Conservation (phyloP, 352 stramenopile genomes). For the Phytopythium mirpurense region DNA sequence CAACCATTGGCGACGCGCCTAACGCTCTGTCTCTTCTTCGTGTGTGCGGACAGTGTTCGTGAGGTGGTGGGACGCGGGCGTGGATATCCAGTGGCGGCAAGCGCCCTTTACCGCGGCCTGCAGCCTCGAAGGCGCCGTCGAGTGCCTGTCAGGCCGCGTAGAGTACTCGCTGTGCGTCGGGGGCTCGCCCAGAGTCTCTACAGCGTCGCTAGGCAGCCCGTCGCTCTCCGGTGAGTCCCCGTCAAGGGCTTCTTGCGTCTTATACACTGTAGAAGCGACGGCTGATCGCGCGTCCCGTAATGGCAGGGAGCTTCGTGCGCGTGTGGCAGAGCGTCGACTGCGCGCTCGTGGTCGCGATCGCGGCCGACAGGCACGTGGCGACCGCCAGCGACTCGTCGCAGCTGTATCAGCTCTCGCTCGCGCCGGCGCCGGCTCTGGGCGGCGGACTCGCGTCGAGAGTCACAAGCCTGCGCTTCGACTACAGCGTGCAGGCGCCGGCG, state of each 20-base stretch:
- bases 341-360: slow-evolving; percentile 38
- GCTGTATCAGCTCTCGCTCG: slow-evolving; percentile 32
- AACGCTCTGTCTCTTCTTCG: too few relatives aligned
- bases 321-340: slow-evolving; percentile 61
- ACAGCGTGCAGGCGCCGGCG: slow-evolving; percentile 18
- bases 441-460: slow-evolving; percentile 8
- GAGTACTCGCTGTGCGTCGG: slow-evolving; percentile 20
- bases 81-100: slow-evolving; percentile 58
- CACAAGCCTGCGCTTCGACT: slow-evolving; percentile 31
- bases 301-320: slow-evolving; percentile 14
- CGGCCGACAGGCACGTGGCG: slow-evolving; percentile 15
- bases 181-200: background rate
- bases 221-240: background rate
- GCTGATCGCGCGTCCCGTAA: too few relatives aligned
- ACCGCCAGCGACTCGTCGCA: slow-evolving; percentile 17
- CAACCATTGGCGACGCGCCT: background rate
- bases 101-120: too few relatives aligned
- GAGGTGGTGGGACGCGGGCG: slow-evolving; percentile 21
- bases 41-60: slow-evolving; percentile 40
- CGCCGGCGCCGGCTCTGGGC: slow-evolving; percentile 28
- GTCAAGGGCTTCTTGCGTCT: background rate
- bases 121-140: background rate
- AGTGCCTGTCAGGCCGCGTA: slow-evolving; percentile 4
- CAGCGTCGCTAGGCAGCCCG: background rate
- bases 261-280: too few relatives aligned